Evolutionary conservation across 352 stramenopile genomes (phyloP), one percentile per base, ranked within the genome.

Genomic region (Phytophthora crassamura): DNA sequence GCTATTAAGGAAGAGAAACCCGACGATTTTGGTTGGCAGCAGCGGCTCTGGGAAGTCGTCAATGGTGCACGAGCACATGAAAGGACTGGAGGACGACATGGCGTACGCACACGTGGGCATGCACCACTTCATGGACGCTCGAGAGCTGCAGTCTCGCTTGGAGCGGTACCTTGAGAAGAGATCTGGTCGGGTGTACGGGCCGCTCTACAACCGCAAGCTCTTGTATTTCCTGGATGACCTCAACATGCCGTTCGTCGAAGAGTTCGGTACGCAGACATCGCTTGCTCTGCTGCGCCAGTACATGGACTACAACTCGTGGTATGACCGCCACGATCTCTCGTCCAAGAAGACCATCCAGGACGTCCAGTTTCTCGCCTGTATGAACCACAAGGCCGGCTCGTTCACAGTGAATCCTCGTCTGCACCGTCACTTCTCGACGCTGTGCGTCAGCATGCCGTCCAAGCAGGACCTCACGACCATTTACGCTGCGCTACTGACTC

Each of bases 251-350:
- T 80, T 77, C 18, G 73, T 91, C 0, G 92, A 98, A 56, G 66
- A 80, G 33, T 98, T 97, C 59, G 92, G 91, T 7, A 97, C 92
- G 2, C 94, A 98, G 53, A 97, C 93, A 0, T 78, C 93, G 0
- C 79, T 97, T 7, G 91, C 90, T 1, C 69, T 98, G 14, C 52
- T 98, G 35, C 79, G 93, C 3, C 93, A 97, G 65, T 95, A 89
- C 63, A 95, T 98, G 75, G 94, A 98, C 57, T 97, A 98, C 55
- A 75, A 77, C 11, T 80, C 84, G 16, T 98, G 91, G 91, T 98
- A 94, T 54, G 93, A 98, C 58, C 88, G 93, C 0, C 70, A 84
- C 7, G 91, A 98, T 39, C 65, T 97, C 0, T 77, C 81, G 1
- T 72, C 91, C 35, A 97, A 96, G 68, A 98, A 96, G 41, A 74